Base-by-base conservation (phyloP, 108 stramenopile species). In the Nitzschia palea region DNA sequence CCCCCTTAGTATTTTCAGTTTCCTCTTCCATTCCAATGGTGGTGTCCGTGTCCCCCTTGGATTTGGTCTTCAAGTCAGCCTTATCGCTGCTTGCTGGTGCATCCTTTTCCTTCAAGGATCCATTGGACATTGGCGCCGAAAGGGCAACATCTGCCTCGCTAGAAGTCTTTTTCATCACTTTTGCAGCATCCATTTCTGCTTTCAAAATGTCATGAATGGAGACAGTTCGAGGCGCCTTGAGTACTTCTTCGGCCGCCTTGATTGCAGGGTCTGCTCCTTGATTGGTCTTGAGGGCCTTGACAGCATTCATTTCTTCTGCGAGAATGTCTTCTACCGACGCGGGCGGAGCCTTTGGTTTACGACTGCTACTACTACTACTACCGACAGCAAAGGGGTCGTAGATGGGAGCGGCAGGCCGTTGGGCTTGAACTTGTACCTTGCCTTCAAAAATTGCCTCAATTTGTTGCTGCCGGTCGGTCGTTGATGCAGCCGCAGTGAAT, bases 121-220 rank as follows among this genome's bases (percentile, higher is more conserved):
- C n/a, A n/a, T 4, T 18, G 18, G 47, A 20, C 9, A 20, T 5
- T 4, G 47, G n/a, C 5, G 47, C 4, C 18, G 47, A 48, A 12
- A 48, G 22, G 47, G 18, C 4, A 18, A 20, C 47, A 20, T 48
- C 47, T 48, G n/a, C 47, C n/a, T 48, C 15, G 22, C 18, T 20
- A 8, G 47, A 48, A 20, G 9, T n/a, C 22, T 10, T 20, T 18
- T 48, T 48, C 47, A 48, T 10, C n/a, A 20, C n/a, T 20, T 48
- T 18, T 8, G 47, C 47, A 48, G 47, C 47, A 12, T 48, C 47
- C n/a, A 8, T 8, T 18, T 48, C 47, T 4, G 47, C 47, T 20
- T 48, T 48, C 47, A 48, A 48, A 48, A 48, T 48, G 18, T 48
- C 47, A 20, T 48, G 17, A n/a, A 48, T 48, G 4, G 47, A 48